Evolutionary conservation across 2,329 filamentous ascomycete genomes (phyloP).

Genomic region (Parastagonospora nodorum): DNA sequence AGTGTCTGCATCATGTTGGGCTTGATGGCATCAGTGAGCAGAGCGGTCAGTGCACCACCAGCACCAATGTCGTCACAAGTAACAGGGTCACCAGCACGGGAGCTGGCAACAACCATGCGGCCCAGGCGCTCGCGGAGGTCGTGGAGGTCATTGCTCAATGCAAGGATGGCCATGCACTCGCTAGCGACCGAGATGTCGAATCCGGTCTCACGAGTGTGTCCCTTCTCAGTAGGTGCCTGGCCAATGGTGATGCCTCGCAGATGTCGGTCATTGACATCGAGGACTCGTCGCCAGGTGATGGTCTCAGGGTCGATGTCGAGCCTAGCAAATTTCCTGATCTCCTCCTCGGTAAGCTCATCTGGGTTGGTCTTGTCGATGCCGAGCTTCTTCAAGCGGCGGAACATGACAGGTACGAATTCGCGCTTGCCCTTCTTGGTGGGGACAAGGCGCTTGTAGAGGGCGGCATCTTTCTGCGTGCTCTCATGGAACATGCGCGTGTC

Average conservation of each 20-base stretch:
- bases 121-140: slow-evolving; percentile 95
- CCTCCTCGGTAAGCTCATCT: slow-evolving; percentile 85
- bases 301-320: slow-evolving; percentile 96
- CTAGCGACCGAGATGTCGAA: slow-evolving; percentile 98
- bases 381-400: slow-evolving; percentile 90
- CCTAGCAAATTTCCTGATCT: slow-evolving; percentile 85
- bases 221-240: slow-evolving; percentile 87
- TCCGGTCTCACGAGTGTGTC: slow-evolving; percentile 82
- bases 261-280: slow-evolving; percentile 97
- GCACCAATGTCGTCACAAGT: slow-evolving; percentile 95
- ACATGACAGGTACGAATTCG: slow-evolving; percentile 86
- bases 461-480: slow-evolving; percentile 86
- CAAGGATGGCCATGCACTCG: slow-evolving; percentile 98
- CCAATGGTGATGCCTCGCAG: slow-evolving; percentile 88
- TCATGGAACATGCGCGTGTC: slow-evolving; percentile 99
- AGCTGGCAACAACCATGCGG: slow-evolving; percentile 93
- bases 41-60: slow-evolving; percentile 86
- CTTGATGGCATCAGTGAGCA: slow-evolving; percentile 99
- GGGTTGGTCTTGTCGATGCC: slow-evolving; percentile 96
- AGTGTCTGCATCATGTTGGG: slow-evolving; percentile 98
- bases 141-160: slow-evolving; percentile 81
- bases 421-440: slow-evolving; percentile 89
- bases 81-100: slow-evolving; percentile 82
- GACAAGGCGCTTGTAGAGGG: slow-evolving; percentile 86
- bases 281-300: slow-evolving; percentile 93